Base-by-base conservation (phyloP, 129 eudicot genomes). In the Escallonia rubra region DNA sequence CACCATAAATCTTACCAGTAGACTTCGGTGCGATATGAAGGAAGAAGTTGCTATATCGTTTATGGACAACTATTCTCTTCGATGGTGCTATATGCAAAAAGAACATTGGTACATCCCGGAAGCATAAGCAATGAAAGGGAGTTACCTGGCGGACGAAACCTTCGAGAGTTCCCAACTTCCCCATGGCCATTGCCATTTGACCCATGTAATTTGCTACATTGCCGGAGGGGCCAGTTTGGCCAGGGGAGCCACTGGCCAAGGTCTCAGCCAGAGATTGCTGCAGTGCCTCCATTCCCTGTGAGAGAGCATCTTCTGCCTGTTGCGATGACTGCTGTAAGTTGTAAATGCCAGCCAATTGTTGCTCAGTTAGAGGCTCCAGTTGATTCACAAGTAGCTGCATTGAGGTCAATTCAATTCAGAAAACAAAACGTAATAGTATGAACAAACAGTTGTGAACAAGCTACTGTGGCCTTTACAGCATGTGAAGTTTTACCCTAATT, bases 131-230 rank as follows among this genome's bases (percentile, higher is more conserved):
- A 9, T 8, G 59, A 46, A 60, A 6, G 44, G 34, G 47, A 16
- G 8, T 38, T 69, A 82, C 87, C 91, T 82, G 91, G 46, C 85
- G 80, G 10, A 85, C 68, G 68, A 85, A 85, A 15, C 82, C 82
- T 54, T 82, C 91, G 9, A 85, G 87, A n/a, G 91, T 85, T 13
- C 91, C 91, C 59, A 85, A 70, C 61, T 85, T 85, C 12, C 91
- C 91, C 91, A 85, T 85, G 45, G 90, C 90, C 90, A 85, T 85
- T 16, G 90, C 90, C 90, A 85, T 85, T 56, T 85, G 90, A 54
- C 91, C 91, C 91, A 82, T 85, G 53, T 85, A 85, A 69, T 71
- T 85, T 9, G 91, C 91, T 15, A 82, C 87, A 47, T 81, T 78
- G 63, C 82, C 87, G 7, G 82, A 69, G 8, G 91, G 76, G 46